These are phyloP conservation scores for Chalara sp. DNA, from an alignment of 2,329 filamentous ascomycete species.

Conservation along the genomic window DNA sequence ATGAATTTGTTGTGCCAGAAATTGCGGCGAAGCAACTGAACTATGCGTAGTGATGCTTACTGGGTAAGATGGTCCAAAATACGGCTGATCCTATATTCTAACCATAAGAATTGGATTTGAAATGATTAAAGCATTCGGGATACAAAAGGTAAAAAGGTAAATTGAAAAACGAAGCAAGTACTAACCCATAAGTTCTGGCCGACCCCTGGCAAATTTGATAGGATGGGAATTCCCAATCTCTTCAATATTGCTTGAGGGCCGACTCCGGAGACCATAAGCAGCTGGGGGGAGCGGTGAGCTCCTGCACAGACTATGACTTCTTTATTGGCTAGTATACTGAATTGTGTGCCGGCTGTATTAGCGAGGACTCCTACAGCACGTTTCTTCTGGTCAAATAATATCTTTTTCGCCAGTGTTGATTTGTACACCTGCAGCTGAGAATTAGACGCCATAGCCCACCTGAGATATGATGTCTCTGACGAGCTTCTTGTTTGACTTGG, in stretches of 20 bases:
- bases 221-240: slow-evolving; percentile 36
- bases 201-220: slow-evolving; percentile 42
- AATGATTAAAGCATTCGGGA: too few species aligned
- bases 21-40: background rate
- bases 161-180: background rate
- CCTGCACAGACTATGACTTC: too few species aligned
- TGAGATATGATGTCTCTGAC: slow-evolving; percentile 2
- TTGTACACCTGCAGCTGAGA: slow-evolving; percentile 1
- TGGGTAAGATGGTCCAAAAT: background rate
- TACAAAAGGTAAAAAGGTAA: background rate
- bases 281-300: slow-evolving; percentile 32
- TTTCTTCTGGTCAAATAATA: slow-evolving; percentile 12
- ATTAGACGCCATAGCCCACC: slow-evolving; percentile 2
- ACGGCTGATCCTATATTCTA: background rate
- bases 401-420: background rate
- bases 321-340: slow-evolving; percentile 13
- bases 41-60: background rate
- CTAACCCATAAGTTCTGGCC: slow-evolving; percentile 39
- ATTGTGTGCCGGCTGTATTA: slow-evolving; percentile 10
- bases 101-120: background rate
- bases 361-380: slow-evolving; percentile 35
- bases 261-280: slow-evolving; percentile 42
- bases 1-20: too few species aligned
- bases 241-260: slow-evolving; percentile 36
- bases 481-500: slow-evolving; percentile 10